Percentiles rank a stretch among this genome's conserved stretches.
Evolutionary conservation across 129 eudicot species (phyloP).

Genomic region (Kitagawia praeruptora): DNA sequence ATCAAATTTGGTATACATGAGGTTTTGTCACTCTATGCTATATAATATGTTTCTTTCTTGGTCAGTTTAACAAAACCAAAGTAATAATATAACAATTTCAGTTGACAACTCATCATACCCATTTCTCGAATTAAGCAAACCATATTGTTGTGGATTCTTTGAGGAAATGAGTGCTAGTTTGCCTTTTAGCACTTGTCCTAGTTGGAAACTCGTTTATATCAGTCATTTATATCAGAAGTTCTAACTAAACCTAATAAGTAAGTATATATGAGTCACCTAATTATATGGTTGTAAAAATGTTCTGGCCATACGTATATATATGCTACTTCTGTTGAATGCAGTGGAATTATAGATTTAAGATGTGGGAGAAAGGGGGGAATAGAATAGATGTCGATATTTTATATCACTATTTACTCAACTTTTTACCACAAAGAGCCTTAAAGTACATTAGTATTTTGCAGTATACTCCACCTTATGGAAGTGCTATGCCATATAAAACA

Average conservation of each 20-base stretch:
- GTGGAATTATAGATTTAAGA: not conserved
- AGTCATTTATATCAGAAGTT: no score
- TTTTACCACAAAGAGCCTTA: not conserved
- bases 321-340: not conserved
- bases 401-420: not conserved
- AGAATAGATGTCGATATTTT: not conserved
- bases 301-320: not conserved
- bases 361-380: not conserved
- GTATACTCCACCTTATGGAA: not conserved
- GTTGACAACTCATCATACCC: not conserved
- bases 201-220: not conserved
- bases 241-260: not conserved
- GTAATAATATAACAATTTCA: not conserved
- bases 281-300: not conserved
- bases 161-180: not conserved
- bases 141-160: not conserved
- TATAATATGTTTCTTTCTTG: not conserved
- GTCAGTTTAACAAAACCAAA: not conserved
- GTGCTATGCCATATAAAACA: not conserved
- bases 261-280: not conserved
- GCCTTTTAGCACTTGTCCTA: not conserved
- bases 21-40: not conserved
- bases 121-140: not conserved
- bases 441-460: no score
- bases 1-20: not conserved